Percentiles rank a stretch among this genome's conserved stretches.
Evolutionary conservation across 192 early-diverging fungal genomes (phyloP).

Genomic region (Linderina pennispora): DNA sequence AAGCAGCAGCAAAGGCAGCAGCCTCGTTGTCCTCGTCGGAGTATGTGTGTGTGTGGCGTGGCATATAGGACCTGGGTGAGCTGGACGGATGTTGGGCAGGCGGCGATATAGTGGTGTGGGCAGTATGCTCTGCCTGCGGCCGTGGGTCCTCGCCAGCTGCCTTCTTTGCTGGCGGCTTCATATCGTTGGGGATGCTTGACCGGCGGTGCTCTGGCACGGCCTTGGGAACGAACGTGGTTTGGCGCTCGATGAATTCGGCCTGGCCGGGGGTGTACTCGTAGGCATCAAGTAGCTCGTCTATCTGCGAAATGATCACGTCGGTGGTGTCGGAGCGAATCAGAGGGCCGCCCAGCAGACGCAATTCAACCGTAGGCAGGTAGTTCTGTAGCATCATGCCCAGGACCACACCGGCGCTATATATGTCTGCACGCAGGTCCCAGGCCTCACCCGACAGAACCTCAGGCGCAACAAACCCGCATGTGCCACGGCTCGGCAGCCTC

Average conservation of each 20-base stretch:
- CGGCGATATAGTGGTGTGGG: too few relatives aligned
- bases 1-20: constrained; percentile 33
- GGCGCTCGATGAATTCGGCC: constrained; percentile 22
- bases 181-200: too few relatives aligned
- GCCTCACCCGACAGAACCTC: constrained; percentile 45
- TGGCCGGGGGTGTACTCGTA: constrained; percentile 25
- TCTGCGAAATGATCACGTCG: constrained; percentile 46
- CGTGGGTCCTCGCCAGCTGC: too few relatives aligned
- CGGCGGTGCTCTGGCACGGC: too few relatives aligned
- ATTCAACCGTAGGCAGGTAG: constrained; percentile 55
- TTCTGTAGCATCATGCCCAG: constrained; percentile 70
- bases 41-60: constrained; percentile 14
- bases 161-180: too few relatives aligned
- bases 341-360: constrained; percentile 65
- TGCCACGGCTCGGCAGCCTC: constrained; percentile 58
- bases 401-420: constrained; percentile 65
- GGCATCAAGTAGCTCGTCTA: constrained; percentile 49
- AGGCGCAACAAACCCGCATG: constrained; percentile 69
- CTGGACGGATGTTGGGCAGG: too few relatives aligned
- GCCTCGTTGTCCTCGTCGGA: constrained; percentile 30
- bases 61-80: too few relatives aligned
- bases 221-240: constrained; percentile 13
- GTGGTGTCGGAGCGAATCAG: constrained; percentile 63
- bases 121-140: too few relatives aligned
- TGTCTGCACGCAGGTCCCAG: constrained; percentile 48